Base-by-base conservation (phyloP, 1,284 basidiomycete genomes). In the Cryptococcus sp. region DNA sequence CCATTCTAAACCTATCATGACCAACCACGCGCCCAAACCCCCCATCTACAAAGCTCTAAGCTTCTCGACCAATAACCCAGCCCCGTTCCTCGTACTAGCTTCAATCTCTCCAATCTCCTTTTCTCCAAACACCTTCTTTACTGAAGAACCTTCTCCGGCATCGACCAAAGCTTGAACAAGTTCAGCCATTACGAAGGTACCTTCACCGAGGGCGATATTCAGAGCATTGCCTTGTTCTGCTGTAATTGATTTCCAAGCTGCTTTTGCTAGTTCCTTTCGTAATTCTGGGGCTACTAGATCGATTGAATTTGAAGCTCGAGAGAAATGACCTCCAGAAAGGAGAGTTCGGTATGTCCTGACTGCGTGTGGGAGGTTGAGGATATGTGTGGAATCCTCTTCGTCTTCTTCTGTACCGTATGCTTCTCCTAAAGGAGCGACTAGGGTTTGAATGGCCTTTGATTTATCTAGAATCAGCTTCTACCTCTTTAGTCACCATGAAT, bases 291-390 rank as follows among this genome's bases (percentile, higher is more conserved):
- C 77, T 1, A 78, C 70, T 18, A 76, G 72, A 5, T 79, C 74
- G 40, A 91, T 77, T 1, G 78, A 58, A 42, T 80, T 79, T 2
- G 82, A 80, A 0, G 79, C 69, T 41, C 83, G 83, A 52, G 83
- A 85, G 74, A 84, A 92, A 70, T 91, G 89, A 0, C 90, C 90
- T n/a, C 90, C 90, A 64, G 91, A 87, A 0, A 93, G 79, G 11
- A 92, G 81, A 0, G 83, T 84, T 73, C 93, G 92, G 80, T 89
- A 91, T 49, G 90, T 69, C 41, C 90, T 80, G 1, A 87, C 85
- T 2, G 84, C 82, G 68, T 89, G 87, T 0, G 88, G 82, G 14
- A 91, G 79, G 64, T 91, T 85, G 54, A 91, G 84, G 9, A 81
- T 79, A 70, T 91, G 88, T 7, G 65, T 56, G n/a, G 52, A 50